phyloP scores from a whole-genome alignment of 768 basidiomycete species.

The Lactarius hatsudake region DNA sequence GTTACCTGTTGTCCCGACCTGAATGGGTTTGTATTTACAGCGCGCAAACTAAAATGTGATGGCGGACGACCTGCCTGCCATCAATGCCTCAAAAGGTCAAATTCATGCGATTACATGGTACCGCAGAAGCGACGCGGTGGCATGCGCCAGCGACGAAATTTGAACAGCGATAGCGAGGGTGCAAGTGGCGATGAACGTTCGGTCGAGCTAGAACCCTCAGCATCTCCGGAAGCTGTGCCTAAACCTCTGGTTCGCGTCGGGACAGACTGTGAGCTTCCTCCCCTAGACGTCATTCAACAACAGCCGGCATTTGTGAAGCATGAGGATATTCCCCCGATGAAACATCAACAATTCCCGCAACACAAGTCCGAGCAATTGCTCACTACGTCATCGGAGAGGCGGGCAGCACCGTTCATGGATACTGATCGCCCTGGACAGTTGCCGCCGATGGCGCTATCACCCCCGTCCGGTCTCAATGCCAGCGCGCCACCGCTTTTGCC shows the following conservation, averaged over 20 bases:
- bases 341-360: constrained; percentile 18
- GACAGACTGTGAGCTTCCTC: constrained; percentile 28
- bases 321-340: constrained; percentile 15
- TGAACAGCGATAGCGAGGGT: constrained; percentile 47
- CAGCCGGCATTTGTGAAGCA: constrained; percentile 13
- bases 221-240: constrained; percentile 48
- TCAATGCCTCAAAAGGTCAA: constrained; percentile 76
- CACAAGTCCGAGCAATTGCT: constrained; percentile 30
- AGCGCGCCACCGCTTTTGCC: constrained; percentile 29
- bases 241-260: constrained; percentile 28
- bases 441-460: constrained; percentile 26
- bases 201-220: constrained; percentile 47
- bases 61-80: constrained; percentile 80
- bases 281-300: constrained; percentile 15
- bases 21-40: constrained; percentile 39
- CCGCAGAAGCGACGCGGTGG: constrained; percentile 70
- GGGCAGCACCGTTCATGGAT: constrained; percentile 23
- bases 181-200: constrained; percentile 55
- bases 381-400: constrained; percentile 20
- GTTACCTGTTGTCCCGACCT: constrained; percentile 24
- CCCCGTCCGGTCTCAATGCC: constrained; percentile 18
- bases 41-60: constrained; percentile 86
- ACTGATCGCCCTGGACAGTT: constrained; percentile 22
- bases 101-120: constrained; percentile 78
- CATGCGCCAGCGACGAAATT: constrained; percentile 41